phyloP scores from a whole-genome alignment of 225 moss, liverwort and hornwort species.

The Marchantia paleacea region DNA sequence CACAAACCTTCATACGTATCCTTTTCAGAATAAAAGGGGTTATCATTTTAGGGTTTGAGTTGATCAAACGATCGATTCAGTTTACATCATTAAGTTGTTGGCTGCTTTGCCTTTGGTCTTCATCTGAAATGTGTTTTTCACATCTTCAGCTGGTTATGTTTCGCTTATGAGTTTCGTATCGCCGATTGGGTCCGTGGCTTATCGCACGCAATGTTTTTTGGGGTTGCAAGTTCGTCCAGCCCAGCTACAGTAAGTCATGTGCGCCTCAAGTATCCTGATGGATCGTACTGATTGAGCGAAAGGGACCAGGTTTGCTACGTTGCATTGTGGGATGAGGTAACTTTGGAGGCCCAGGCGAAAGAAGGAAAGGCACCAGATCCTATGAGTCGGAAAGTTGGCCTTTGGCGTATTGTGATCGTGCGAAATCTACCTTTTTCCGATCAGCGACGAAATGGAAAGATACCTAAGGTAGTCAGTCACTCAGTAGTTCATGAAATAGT shows the following conservation, averaged over 20 bases:
- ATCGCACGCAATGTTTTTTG: too few species aligned
- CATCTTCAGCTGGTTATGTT: too few species aligned
- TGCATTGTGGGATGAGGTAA: constrained; percentile 94
- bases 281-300: constrained; percentile 10
- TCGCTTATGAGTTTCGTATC: too few species aligned
- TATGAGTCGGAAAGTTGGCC: constrained; percentile 57
- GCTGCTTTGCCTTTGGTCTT: too few species aligned
- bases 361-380: constrained; percentile 53
- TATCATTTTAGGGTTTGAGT: too few species aligned
- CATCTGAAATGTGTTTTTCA: too few species aligned
- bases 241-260: neutral
- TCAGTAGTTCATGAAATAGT: neutral
- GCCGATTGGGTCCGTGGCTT: too few species aligned
- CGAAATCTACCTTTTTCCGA: constrained; percentile 83
- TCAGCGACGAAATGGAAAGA: constrained; percentile 93
- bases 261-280: neutral
- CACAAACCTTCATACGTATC: too few species aligned
- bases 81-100: too few species aligned
- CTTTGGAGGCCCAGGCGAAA: constrained; percentile 54
- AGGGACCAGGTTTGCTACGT: constrained; percentile 74
- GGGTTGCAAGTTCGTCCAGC: too few species aligned
- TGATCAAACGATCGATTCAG: too few species aligned
- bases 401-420: constrained; percentile 86
- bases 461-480: constrained; percentile 58
- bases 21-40: too few species aligned